Conservation (phyloP, 805 yeast species). For the Myxozyma lipomycoides region DNA sequence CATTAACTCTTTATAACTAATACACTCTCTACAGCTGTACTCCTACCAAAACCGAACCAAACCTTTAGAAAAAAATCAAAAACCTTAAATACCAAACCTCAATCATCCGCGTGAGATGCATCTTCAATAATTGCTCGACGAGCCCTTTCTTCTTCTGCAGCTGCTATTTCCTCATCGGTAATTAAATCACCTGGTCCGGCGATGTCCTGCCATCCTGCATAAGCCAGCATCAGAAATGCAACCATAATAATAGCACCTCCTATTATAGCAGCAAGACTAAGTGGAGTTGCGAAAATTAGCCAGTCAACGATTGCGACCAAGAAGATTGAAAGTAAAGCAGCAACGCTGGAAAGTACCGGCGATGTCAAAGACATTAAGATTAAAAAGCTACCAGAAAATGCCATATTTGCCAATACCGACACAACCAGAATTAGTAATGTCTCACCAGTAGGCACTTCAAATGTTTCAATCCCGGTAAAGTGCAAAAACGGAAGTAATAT, state of each 20-base stretch:
- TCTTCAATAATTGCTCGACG: slow-evolving; percentile 2
- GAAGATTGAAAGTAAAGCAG: slow-evolving; percentile 69
- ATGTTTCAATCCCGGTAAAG: slow-evolving; percentile 52
- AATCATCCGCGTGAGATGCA: slow-evolving; percentile 5
- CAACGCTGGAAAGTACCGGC: slow-evolving; percentile 70
- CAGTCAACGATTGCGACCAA: slow-evolving; percentile 76
- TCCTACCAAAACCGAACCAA: no score
- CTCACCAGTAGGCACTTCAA: slow-evolving; percentile 47
- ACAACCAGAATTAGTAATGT: slow-evolving; percentile 47
- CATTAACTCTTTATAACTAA: background rate
- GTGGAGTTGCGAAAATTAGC: slow-evolving; percentile 55
- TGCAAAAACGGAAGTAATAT: slow-evolving; percentile 49
- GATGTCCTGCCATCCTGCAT: slow-evolving; percentile 41
- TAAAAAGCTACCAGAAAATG: slow-evolving; percentile 67
- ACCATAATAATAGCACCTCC: slow-evolving; percentile 68
- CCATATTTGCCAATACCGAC: slow-evolving; percentile 59
- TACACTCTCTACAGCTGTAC: background rate
- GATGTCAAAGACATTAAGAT: slow-evolving; percentile 78
- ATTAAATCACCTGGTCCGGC: slow-evolving; percentile 7
- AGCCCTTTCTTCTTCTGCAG: background rate
- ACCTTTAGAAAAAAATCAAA: background rate
- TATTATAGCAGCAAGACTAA: slow-evolving; percentile 53
- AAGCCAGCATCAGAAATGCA: slow-evolving; percentile 60
- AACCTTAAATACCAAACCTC: background rate
- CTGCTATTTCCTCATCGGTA: slow-evolving; percentile 19